Base-by-base conservation (phyloP, 164 flowering plant species). In the Kingdonia uniflora region DNA sequence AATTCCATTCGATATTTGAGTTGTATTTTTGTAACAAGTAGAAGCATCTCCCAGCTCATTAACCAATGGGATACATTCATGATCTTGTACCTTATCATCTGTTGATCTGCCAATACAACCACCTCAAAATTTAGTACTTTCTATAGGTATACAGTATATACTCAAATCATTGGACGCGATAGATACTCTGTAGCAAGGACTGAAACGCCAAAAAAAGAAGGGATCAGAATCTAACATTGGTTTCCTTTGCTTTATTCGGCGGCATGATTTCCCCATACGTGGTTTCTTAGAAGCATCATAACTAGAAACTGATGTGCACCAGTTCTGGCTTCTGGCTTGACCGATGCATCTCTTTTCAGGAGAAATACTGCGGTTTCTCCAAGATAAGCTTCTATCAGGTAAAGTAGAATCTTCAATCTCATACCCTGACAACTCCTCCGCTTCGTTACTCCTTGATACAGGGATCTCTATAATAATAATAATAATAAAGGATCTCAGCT, bases 211-310 rank as follows among this genome's bases (percentile, higher is more conserved):
- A n/a, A n/a, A 42, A 16, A 21, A 5, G 29, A 10, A 5, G 55
- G 2, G 1, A 10, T 37, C 5, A 25, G 44, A 47, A 51, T 52
- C 57, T 62, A 6, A 80, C 97, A 78, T 80, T 19, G 61, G 52
- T 58, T 82, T 85, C 54, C 70, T 78, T 47, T 65, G 73, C 68
- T 71, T 74, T 66, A 84, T 77, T 64, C 73, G 74, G 50, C 95
- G 87, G 61, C 97, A 82, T 19, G 97, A 90, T 73, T 77, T 90
- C 15, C 91, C 95, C 10, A 63, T 61, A 29, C 56, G 74, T 33
- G 54, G 51, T 52, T 68, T 85, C 44, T 80, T 57, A 42, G 78
- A 78, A 53, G 82, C 67, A 46, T 68, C 68, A 64, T 62, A 29
- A 15, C 42, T 48, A 24, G 75, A 75, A 11, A 62, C 23, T 62